Base-by-base conservation (phyloP, 2,329 filamentous ascomycete species). In the Colletotrichum lentis region DNA sequence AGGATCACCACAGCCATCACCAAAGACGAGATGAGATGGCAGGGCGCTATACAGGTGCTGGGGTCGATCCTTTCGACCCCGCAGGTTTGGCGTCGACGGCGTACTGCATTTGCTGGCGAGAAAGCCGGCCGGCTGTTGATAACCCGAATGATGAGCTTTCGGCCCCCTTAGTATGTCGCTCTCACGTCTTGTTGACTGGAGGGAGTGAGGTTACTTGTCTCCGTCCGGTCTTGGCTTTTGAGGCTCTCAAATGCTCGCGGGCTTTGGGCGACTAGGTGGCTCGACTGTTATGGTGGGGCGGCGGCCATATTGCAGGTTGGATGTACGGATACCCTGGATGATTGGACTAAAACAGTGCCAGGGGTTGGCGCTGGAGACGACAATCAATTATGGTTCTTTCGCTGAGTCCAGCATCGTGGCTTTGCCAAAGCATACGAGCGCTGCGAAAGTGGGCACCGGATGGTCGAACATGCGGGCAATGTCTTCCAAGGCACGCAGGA, bases 1-100 rank as follows among this genome's bases (percentile, higher is more conserved):
- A 62, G 27, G 66, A 69, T 69, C 66, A 41, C 46, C 56, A 53
- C 49, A 22, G 22, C 37, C 61, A 35, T 66, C 37, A 47, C 52
- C 27, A 37, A 44, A 24, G 39, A 46, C 7, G 56, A 69, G 50
- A 57, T 62, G 50, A 57, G 54, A 69, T 69, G 62, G 62, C 56
- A 67, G 56, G 62, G 50, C 16, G n/a, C n/a, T n/a, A 64, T 35
- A 50, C 37, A 60, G 37, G 62, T 56, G 50, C 55, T 53, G 54
- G 47, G 46, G 56, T 55, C 43, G 56, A 52, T 50, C 65, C 16
- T 37, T 55, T 44, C 62, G 62, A 56, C 53, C 46, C 62, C 47
- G 47, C 61, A 55, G 55, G 47, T 55, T 20, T 44, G 1, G 60
- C n/a, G n/a, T n/a, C 53, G 31, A 41, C 12, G 27, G 7, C 47